Conservation (phyloP, 2,329 filamentous ascomycete species). For the Hortaea werneckii region DNA sequence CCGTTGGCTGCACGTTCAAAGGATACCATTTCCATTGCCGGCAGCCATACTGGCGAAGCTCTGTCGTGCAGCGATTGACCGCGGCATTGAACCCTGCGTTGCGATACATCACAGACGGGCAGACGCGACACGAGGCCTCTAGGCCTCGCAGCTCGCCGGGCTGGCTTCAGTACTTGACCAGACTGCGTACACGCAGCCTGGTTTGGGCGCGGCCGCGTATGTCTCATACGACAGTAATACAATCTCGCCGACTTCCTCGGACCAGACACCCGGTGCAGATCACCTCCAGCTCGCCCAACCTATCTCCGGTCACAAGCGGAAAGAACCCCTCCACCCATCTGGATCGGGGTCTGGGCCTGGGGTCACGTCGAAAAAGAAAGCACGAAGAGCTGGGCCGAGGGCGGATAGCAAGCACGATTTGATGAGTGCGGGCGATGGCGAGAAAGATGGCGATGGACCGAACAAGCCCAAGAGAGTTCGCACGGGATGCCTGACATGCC, state of each 20-base stretch:
- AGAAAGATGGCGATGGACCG: conserved; percentile 22
- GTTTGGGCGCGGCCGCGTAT: conserved; percentile 60
- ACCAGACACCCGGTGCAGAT: conserved; percentile 1
- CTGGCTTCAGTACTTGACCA: conserved; percentile 37
- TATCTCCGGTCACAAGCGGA: conserved; percentile 15
- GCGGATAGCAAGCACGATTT: conserved; percentile 14
- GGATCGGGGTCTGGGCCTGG: not conserved
- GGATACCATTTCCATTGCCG: too few species aligned
- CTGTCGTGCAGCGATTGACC: too few species aligned
- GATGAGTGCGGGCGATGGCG: conserved; percentile 20
- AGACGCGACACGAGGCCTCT: not conserved
- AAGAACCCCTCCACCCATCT: conserved; percentile 15
- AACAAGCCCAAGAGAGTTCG: conserved; percentile 74
- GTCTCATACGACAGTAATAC: conserved; percentile 8
- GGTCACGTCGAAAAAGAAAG: conserved; percentile 21
- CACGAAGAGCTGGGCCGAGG: conserved; percentile 21
- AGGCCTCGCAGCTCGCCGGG: not conserved
- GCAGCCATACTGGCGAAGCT: too few species aligned
- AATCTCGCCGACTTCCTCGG: conserved; percentile 7
- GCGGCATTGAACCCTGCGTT: too few species aligned
- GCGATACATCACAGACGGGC: too few species aligned
- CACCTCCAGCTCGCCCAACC: not conserved
- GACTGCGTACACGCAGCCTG: conserved; percentile 71
- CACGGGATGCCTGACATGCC: conserved; percentile 83
- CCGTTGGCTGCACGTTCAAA: too few species aligned